Base-by-base conservation (phyloP, 805 yeast species). In the Pichia insulana region DNA sequence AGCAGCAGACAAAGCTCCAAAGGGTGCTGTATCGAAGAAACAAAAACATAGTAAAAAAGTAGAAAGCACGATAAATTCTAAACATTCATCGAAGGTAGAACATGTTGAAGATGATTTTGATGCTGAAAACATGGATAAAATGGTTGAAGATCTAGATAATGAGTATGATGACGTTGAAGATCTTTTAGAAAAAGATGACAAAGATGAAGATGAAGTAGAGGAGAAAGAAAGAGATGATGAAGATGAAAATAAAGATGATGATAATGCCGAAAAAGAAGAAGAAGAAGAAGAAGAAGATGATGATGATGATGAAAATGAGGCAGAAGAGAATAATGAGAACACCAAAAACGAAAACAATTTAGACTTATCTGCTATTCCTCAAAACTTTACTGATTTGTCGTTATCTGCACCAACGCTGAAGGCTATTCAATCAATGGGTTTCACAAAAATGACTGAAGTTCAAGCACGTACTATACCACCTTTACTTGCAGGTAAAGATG, bases 381-480 rank as follows among this genome's bases (percentile, higher is more conserved):
- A 60, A 30, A 51, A 54, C 19, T 75, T 75, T 53, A 43, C 68
- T 0, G 79, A 73, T 37, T 67, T 83, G 42, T 76, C 80, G 11
- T 71, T 92, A 34, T 86, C 96, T 3, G 82, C 72, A 45, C 90
- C 88, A 42, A 89, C 97, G 3, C 59, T 79, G 57, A 77, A 80
- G 56, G 90, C 96, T 18, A 80, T 92, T 50, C 69, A 70, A 32
- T 81, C 78, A 28, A 85, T 92, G 96, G 97, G 96, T 1, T 92
- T 92, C 67, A 71, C 76, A 12, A 81, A 68, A 40, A 86, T 92
- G 97, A 94, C 99, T 1, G 78, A 80, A 49, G 97, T 92, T 9
- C 99, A 92, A 65, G 82, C 95, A 22, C 79, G 90, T 65, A 88
- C 98, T 11, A 92, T 92, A 43, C 97, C 98, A 7, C 97, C 98